Percentiles rank a stretch among this genome's conserved stretches.
These are phyloP conservation scores for Cyberlindnera mrakii DNA, from an alignment of 805 yeast species.

Conservation along the genomic window DNA sequence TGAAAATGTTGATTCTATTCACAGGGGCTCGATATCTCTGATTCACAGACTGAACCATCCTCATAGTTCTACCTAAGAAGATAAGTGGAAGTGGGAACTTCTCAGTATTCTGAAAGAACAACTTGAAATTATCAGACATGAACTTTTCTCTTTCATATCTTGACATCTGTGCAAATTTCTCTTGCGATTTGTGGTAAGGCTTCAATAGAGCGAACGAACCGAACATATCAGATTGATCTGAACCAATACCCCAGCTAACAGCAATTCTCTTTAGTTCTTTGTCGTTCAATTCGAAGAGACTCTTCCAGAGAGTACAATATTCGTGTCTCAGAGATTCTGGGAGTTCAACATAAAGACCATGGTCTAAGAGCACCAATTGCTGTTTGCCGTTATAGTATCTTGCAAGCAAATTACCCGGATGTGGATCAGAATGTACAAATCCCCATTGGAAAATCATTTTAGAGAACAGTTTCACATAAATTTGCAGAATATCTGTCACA, in stretches of 20 bases:
- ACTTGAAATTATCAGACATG: constrained; percentile 41
- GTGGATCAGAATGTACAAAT: constrained; percentile 66
- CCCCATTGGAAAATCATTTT: constrained; percentile 59
- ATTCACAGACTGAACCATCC: constrained; percentile 69
- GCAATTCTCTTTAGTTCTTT: constrained; percentile 44
- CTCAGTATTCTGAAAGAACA: constrained; percentile 54
- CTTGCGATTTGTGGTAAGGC: constrained; percentile 31
- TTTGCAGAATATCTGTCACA: constrained; percentile 36
- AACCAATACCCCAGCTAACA: constrained; percentile 61
- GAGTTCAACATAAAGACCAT: constrained; percentile 62
- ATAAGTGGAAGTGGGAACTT: constrained; percentile 62
- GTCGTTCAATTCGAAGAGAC: constrained; percentile 47
- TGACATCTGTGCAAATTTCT: constrained; percentile 25
- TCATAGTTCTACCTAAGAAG: constrained; percentile 64
- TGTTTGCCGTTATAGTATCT: constrained; percentile 35
- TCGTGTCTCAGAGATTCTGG: constrained; percentile 44
- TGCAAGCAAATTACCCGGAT: constrained; percentile 71
- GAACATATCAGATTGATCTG: constrained; percentile 49
- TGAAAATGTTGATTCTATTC: constrained; percentile 61
- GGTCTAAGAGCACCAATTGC: constrained; percentile 66
- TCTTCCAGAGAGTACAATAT: constrained; percentile 60
- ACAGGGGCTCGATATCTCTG: constrained; percentile 64
- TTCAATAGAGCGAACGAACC: constrained; percentile 49
- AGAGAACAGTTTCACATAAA: constrained; percentile 43
- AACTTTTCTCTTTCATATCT: constrained; percentile 37